Percentiles rank a stretch among this genome's conserved stretches.
These are phyloP conservation scores for Mitragyna speciosa DNA, from an alignment of 257 asterid species.

Conservation along the genomic window DNA sequence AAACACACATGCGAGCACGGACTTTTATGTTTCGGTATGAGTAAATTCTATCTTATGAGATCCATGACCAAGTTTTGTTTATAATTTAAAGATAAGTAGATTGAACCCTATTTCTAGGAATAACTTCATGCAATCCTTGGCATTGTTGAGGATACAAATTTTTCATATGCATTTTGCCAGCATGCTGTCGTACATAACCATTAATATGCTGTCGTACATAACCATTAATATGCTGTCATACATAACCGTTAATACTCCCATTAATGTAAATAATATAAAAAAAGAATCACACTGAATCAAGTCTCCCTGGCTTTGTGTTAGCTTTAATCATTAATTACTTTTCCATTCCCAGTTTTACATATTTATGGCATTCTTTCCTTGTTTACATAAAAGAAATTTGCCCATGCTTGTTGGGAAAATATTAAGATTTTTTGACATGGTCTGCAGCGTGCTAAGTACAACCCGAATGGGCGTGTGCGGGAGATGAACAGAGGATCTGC, in stretches of 20 bases:
- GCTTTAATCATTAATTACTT: background rate
- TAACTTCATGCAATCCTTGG: background rate
- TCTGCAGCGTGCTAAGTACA: slow-evolving; percentile 38
- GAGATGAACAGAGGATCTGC: slow-evolving; percentile 36
- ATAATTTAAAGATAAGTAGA: background rate
- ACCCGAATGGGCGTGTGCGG: slow-evolving; percentile 21
- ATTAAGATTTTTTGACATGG: background rate
- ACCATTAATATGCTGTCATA: too few relatives aligned
- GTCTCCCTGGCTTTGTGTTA: background rate
- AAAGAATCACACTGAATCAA: background rate
- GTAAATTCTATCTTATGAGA: background rate
- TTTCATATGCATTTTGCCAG: background rate
- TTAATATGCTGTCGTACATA: background rate
- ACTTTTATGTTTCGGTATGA: background rate
- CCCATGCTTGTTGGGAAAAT: background rate
- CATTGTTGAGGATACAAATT: background rate
- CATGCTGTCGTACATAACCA: background rate
- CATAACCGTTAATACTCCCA: too few relatives aligned
- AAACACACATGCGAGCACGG: background rate
- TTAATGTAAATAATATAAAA: background rate
- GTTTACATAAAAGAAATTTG: background rate
- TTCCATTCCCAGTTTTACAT: background rate
- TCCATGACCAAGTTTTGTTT: background rate
- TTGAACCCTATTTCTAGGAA: background rate
- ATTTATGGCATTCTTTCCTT: background rate